A percentile compares a stretch with the other conserved stretches of the same genome.
phyloP scores from a whole-genome alignment of 2,329 filamentous ascomycete genomes.

The Ceratocystis destructans region DNA sequence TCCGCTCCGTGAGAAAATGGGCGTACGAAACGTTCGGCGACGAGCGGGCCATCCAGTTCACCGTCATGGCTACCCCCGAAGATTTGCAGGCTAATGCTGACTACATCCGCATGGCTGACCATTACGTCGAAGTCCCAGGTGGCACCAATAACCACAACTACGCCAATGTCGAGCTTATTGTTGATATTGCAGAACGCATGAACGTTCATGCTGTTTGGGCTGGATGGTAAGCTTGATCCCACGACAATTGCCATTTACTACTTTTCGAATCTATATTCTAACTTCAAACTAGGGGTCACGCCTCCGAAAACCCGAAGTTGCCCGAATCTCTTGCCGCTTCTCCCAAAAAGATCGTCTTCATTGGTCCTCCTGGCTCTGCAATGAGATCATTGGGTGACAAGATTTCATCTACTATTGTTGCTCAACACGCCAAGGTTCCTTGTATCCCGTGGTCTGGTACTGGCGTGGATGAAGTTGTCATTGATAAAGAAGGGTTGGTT shows the following conservation, averaged over 20 bases:
- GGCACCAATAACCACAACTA: conserved; percentile 99
- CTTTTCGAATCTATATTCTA: conserved; percentile 1
- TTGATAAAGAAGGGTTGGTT: conserved; percentile 76
- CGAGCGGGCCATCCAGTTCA: conserved; percentile 96
- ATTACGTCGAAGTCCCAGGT: conserved; percentile 97
- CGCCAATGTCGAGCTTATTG: conserved; percentile 97
- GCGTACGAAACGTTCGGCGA: conserved; percentile 99
- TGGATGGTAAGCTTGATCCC: conserved; percentile 60
- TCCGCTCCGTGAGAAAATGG: conserved; percentile 98
- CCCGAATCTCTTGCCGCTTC: conserved; percentile 92
- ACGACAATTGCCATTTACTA: background rate
- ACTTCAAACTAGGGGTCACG: conserved; percentile 58
- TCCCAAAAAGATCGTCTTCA: conserved; percentile 98
- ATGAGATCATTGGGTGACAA: conserved; percentile 99
- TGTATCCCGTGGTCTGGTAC: conserved; percentile 99
- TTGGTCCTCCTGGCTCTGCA: conserved; percentile 90
- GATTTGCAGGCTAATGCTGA: conserved; percentile 95
- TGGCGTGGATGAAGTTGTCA: conserved; percentile 65
- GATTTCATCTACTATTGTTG: conserved; percentile 97
- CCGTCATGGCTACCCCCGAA: conserved; percentile 98
- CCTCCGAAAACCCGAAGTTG: conserved; percentile 95
- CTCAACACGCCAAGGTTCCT: conserved; percentile 88
- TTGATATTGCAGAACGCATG: conserved; percentile 97
- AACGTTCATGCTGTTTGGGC: conserved; percentile 97
- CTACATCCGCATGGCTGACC: conserved; percentile 98